These are phyloP conservation scores for Melastoma candidum DNA, from an alignment of 441 rosid genomes.

Conservation along the genomic window DNA sequence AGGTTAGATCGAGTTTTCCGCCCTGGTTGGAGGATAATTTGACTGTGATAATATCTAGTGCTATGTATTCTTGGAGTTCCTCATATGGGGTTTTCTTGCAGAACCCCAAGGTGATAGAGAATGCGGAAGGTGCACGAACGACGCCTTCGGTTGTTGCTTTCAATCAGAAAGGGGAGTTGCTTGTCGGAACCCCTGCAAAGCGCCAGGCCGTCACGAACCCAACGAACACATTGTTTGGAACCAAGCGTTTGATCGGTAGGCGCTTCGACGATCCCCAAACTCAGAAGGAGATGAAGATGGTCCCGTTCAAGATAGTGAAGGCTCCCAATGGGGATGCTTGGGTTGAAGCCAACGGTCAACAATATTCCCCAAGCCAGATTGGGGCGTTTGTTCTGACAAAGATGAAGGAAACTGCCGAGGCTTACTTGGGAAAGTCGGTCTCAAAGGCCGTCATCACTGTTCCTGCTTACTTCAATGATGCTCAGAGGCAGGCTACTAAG, in stretches of 20 bases:
- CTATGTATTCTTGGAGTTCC: no score
- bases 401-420: conserved; percentile 15
- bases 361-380: conserved; percentile 15
- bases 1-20: background rate
- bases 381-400: conserved; percentile 15
- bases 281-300: conserved; percentile 18
- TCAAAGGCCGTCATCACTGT: conserved; percentile 16
- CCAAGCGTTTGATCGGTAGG: conserved; percentile 16
- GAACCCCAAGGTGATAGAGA: conserved; percentile 16
- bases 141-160: conserved; percentile 17
- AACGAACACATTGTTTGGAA: conserved; percentile 13
- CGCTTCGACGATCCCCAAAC: conserved; percentile 17
- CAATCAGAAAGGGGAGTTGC: conserved; percentile 11
- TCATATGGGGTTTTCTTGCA: conserved; percentile 1
- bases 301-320: conserved; percentile 11
- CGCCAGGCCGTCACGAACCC: conserved; percentile 17
- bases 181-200: conserved; percentile 17
- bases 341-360: conserved; percentile 12
- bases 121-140: conserved; percentile 15
- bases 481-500: conserved; percentile 18
- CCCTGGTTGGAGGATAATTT: no score
- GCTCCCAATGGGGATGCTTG: conserved; percentile 18
- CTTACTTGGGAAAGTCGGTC: conserved; percentile 15
- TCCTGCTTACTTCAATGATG: conserved; percentile 17
- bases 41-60: no score